These are phyloP conservation scores for Tympanopsis confertula DNA, from an alignment of 2,329 filamentous ascomycete species.

Conservation along the genomic window DNA sequence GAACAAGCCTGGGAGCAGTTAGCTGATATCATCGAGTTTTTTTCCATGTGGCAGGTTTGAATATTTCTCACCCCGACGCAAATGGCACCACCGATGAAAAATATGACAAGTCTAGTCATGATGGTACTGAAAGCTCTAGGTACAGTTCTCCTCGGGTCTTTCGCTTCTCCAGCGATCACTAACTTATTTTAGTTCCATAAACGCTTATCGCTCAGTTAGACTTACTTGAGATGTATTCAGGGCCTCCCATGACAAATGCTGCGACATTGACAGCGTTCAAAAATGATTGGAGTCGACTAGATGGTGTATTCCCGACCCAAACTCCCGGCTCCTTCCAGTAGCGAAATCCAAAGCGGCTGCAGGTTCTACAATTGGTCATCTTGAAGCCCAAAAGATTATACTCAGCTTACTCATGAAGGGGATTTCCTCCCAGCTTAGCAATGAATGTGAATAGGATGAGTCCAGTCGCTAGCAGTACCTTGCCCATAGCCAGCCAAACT, in stretches of 20 bases:
- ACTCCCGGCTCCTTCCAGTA: slow-evolving; percentile 23
- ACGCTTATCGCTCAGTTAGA: too few species aligned
- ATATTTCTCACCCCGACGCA: too few species aligned
- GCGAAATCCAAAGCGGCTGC: slow-evolving; percentile 28
- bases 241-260: too few species aligned
- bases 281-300: slow-evolving; percentile 11
- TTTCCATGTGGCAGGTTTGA: too few species aligned
- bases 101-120: slow-evolving; percentile 52
- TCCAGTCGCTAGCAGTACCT: slow-evolving; percentile 37
- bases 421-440: slow-evolving; percentile 27
- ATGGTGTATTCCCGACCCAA: slow-evolving; percentile 9
- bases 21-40: too few species aligned
- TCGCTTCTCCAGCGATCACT: slow-evolving; percentile 37
- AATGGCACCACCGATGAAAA: slow-evolving; percentile 56
- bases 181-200: too few species aligned
- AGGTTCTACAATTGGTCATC: too few species aligned
- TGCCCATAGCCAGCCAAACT: slow-evolving; percentile 38
- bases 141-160: slow-evolving; percentile 44
- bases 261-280: too few species aligned
- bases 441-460: slow-evolving; percentile 35
- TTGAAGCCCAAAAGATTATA: too few species aligned
- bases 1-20: slow-evolving; percentile 47
- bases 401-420: slow-evolving; percentile 26
- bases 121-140: slow-evolving; percentile 55
- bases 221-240: too few species aligned